Percentiles rank a stretch among this genome's conserved stretches.
Evolutionary conservation across 2,329 filamentous ascomycete species (phyloP).

Genomic region (Sordariomycetes sp.): DNA sequence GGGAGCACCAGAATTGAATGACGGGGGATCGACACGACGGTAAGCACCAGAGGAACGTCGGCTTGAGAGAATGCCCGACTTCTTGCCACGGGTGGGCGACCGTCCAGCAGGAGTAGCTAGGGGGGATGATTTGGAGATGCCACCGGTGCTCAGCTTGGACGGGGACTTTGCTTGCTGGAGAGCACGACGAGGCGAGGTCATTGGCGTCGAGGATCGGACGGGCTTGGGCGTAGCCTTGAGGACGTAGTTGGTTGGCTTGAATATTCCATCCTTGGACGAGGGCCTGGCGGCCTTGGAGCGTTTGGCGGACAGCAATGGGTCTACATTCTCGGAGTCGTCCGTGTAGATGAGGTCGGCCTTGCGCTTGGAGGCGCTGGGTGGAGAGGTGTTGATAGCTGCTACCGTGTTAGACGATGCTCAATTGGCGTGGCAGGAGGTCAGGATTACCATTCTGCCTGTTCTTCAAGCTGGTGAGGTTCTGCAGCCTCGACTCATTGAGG

Average conservation of each 20-base stretch:
- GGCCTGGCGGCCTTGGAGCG: slow-evolving; percentile 43
- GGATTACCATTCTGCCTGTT: slow-evolving; percentile 68
- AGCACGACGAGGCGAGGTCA: slow-evolving; percentile 26
- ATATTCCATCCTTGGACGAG: slow-evolving; percentile 28
- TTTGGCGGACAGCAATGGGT: slow-evolving; percentile 48
- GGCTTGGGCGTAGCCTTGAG: slow-evolving; percentile 24
- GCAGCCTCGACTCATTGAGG: slow-evolving; percentile 59
- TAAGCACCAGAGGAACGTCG: slow-evolving; percentile 59
- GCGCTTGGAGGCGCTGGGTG: slow-evolving; percentile 46
- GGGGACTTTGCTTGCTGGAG: slow-evolving; percentile 46
- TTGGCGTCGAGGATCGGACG: slow-evolving; percentile 14
- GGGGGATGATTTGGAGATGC: slow-evolving; percentile 39
- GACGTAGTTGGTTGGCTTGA: slow-evolving; percentile 37
- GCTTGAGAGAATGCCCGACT: slow-evolving; percentile 57
- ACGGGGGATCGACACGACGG: slow-evolving; percentile 62
- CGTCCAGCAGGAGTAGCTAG: slow-evolving; percentile 67
- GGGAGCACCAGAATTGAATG: slow-evolving; percentile 50
- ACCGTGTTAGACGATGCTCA: slow-evolving; percentile 14
- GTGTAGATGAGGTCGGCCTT: slow-evolving; percentile 45
- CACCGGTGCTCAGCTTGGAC: slow-evolving; percentile 31
- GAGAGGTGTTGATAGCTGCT: slow-evolving; percentile 2
- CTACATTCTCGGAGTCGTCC: slow-evolving; percentile 53
- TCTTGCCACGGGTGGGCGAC: slow-evolving; percentile 65
- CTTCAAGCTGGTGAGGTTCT: slow-evolving; percentile 65
- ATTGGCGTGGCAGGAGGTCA: too few relatives aligned